Base-by-base conservation (phyloP, 2,329 filamentous ascomycete genomes). In the Xenoacremonium recifei region DNA sequence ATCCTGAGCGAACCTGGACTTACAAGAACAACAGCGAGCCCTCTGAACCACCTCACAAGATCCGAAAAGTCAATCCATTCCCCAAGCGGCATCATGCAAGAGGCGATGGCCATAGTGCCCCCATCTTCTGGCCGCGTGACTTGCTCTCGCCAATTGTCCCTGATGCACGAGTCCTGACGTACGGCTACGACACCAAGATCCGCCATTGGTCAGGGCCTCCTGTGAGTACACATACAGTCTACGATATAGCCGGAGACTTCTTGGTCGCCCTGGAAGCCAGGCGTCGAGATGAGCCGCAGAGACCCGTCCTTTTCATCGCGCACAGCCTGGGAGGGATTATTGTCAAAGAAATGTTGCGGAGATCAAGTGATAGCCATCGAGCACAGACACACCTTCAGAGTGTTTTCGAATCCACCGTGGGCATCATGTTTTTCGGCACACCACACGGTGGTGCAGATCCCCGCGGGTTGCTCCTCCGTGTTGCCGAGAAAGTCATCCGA, bases 291-390 rank as follows among this genome's bases (percentile, higher is more conserved):
- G 46, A 48, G 4, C 43, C 51, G 11, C n/a, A 16, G 4, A 47
- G 58, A 16, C 61, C 62, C 12, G 15, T 63, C 5, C 16, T 65
- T 1, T 62, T 63, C 42, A 37, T 66, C 10, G 61, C 45, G 2
- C 63, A 67, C 36, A 66, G 63, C 37, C 57, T 67, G 1, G 64
- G 64, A 2, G 63, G 63, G 0, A 55, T 66, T 7, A 40, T 66
- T 12, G 52, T 62, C 20, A 66, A 66, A 20, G 57, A 64, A 21
- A 37, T 32, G 15, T 29, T 53, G 6, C 27, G 39, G 17, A 41
- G 13, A 33, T 53, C 52, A 21, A 42, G 21, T 3, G 35, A 16
- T 2, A 54, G 38, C 35, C 35, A 16, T 10, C 7, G 20, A 7
- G 29, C 9, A 9, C 46, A 50, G 4, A 7, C 38, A 4, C 40